Evolutionary conservation across 192 early-diverging fungal genomes (phyloP).

Genomic region (Backusella circina): DNA sequence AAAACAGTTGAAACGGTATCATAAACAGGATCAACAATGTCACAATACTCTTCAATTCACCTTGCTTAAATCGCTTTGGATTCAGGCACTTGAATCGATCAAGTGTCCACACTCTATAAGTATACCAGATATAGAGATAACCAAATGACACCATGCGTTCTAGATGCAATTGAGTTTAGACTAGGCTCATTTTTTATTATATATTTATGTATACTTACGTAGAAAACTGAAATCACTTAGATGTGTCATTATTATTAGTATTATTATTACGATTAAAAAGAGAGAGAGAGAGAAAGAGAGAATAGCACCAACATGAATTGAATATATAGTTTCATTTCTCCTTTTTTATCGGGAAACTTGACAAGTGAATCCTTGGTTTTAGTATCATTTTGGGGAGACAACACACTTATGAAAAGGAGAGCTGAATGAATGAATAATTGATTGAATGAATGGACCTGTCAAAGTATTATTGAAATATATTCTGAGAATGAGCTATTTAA

Average conservation of each 20-base stretch:
- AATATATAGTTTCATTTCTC: too few species aligned
- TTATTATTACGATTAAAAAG: background rate
- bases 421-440: too few species aligned
- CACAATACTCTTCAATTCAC: slow-evolving; percentile 30
- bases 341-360: too few species aligned
- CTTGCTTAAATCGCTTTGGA: slow-evolving; percentile 17
- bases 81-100: slow-evolving; percentile 28
- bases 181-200: background rate
- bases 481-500: too few species aligned
- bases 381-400: too few species aligned
- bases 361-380: too few species aligned
- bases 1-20: slow-evolving; percentile 31
- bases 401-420: too few species aligned
- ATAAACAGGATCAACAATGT: slow-evolving; percentile 29
- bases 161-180: background rate
- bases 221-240: slow-evolving; percentile 37
- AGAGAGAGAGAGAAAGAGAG: too few species aligned
- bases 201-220: slow-evolving; percentile 17
- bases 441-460: too few species aligned
- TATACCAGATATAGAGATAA: slow-evolving; percentile 26
- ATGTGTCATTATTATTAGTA: slow-evolving; percentile 32
- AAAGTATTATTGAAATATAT: too few species aligned
- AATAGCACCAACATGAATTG: too few species aligned
- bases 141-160: slow-evolving; percentile 21
- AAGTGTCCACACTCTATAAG: slow-evolving; percentile 23